Percentiles rank a stretch among this genome's conserved stretches.
Evolutionary conservation across 768 basidiomycete species (phyloP).

Genomic region (Paxillus involutus): DNA sequence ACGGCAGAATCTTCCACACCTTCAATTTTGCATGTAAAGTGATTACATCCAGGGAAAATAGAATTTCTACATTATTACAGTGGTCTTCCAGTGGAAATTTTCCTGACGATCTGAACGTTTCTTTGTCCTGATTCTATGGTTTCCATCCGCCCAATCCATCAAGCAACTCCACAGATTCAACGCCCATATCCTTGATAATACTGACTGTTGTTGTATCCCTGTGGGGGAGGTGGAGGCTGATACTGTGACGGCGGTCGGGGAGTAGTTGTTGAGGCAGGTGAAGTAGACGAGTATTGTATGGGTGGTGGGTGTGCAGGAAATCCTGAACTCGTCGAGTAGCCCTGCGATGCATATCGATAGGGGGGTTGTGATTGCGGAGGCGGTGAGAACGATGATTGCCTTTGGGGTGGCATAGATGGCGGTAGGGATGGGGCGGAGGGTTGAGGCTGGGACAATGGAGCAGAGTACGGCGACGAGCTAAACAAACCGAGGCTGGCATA

Average conservation of each 20-base stretch:
- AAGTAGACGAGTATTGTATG: constrained; percentile 23
- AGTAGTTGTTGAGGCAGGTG: constrained; percentile 9
- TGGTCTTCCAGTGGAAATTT: background rate
- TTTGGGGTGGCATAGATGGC: constrained; percentile 18
- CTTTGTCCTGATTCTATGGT: background rate
- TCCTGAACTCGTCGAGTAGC: constrained; percentile 10
- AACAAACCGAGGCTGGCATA: constrained; percentile 35
- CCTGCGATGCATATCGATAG: constrained; percentile 16
- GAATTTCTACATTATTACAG: background rate
- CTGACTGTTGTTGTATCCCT: constrained; percentile 27
- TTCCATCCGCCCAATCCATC: background rate
- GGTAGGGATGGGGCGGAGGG: constrained; percentile 20
- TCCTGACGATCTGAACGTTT: background rate
- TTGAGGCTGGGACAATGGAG: constrained; percentile 4
- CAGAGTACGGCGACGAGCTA: constrained; percentile 14
- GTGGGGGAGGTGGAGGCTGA: constrained; percentile 20
- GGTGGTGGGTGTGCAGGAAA: constrained; percentile 31
- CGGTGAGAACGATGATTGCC: constrained; percentile 24
- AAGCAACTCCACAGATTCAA: constrained; percentile 4
- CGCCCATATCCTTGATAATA: constrained; percentile 33
- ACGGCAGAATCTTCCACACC: background rate
- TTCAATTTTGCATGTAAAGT: background rate
- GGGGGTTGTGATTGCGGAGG: constrained; percentile 17
- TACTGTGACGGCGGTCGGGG: constrained; percentile 25
- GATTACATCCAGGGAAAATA: background rate